These are phyloP conservation scores for Aspergillus homomorphus DNA, from an alignment of 495 filamentous ascomycete genomes.

Conservation along the genomic window DNA sequence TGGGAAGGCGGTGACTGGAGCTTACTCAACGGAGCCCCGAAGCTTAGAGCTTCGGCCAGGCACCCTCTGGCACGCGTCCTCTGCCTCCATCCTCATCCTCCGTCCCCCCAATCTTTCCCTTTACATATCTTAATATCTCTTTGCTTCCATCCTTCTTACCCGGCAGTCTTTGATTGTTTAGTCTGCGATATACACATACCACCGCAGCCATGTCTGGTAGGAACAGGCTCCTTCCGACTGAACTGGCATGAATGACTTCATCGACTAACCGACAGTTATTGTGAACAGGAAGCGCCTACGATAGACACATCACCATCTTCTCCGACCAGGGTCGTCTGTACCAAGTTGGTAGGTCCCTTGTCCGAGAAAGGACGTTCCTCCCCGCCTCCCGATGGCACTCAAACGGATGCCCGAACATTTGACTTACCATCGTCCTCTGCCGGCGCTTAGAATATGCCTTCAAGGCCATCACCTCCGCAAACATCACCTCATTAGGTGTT, in stretches of 20 bases:
- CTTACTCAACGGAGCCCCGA: constrained; percentile 26
- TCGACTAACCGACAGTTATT: constrained; percentile 32
- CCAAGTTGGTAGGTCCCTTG: constrained; percentile 85
- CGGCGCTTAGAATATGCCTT: constrained; percentile 88
- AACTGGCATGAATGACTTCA: constrained; percentile 34
- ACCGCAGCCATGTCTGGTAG: constrained; percentile 45
- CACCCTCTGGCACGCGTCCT: constrained; percentile 45
- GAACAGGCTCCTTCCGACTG: constrained; percentile 13
- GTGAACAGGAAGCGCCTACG: constrained; percentile 84
- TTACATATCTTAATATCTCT: constrained; percentile 16
- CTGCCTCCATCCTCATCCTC: constrained; percentile 26
- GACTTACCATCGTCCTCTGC: constrained; percentile 25
- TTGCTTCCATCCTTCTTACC: constrained; percentile 9
- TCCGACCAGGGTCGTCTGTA: constrained; percentile 97
- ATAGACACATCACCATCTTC: constrained; percentile 99
- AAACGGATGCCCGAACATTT: neutral
- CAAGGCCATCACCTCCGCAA: constrained; percentile 98
- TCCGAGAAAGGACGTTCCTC: neutral
- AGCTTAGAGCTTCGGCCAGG: constrained; percentile 46
- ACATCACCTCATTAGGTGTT: constrained; percentile 95
- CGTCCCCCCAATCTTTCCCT: constrained; percentile 16
- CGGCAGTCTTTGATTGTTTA: neutral
- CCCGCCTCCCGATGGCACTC: constrained; percentile 5
- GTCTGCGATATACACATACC: constrained; percentile 11
- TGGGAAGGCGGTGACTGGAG: constrained; percentile 26